Evolutionary conservation across 2,329 filamentous ascomycete genomes (phyloP).

Genomic region (Fusarium annulatum): DNA sequence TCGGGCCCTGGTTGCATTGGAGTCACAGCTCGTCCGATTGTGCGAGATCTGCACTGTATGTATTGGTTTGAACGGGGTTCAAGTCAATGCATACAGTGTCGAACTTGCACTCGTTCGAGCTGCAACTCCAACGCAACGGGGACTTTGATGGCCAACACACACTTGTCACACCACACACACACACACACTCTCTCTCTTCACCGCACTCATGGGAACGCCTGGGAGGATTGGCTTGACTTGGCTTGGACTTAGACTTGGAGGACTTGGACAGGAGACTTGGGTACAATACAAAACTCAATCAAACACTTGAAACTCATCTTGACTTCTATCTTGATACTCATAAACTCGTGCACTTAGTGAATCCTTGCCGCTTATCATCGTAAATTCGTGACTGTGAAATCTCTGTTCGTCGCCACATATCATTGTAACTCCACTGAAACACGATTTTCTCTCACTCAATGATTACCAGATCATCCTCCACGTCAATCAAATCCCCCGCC

Average conservation of each 20-base stretch:
- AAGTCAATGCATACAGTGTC: neutral
- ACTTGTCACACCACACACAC: too few relatives aligned
- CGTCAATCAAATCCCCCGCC: constrained; percentile 47
- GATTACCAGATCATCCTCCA: constrained; percentile 44
- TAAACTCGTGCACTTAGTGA: neutral
- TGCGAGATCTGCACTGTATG: constrained; percentile 11
- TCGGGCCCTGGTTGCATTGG: neutral
- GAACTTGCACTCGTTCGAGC: constrained; percentile 14
- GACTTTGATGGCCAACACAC: neutral
- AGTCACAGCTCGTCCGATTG: neutral
- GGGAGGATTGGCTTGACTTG: neutral
- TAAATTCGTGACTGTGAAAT: neutral
- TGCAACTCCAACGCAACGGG: neutral
- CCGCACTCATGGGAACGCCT: neutral
- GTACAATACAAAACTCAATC: neutral
- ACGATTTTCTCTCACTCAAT: constrained; percentile 17
- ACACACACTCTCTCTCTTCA: neutral
- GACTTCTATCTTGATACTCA: neutral
- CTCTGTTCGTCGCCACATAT: neutral
- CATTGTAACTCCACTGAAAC: too few relatives aligned
- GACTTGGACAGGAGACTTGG: neutral
- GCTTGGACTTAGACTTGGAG: neutral
- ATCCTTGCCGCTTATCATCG: neutral
- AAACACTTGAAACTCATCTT: neutral
- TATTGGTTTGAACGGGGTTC: constrained; percentile 21